A percentile compares a stretch with the other conserved stretches of the same genome.
These are phyloP conservation scores for Pachysolen tannophilus DNA, from an alignment of 805 yeast genomes.

Conservation along the genomic window DNA sequence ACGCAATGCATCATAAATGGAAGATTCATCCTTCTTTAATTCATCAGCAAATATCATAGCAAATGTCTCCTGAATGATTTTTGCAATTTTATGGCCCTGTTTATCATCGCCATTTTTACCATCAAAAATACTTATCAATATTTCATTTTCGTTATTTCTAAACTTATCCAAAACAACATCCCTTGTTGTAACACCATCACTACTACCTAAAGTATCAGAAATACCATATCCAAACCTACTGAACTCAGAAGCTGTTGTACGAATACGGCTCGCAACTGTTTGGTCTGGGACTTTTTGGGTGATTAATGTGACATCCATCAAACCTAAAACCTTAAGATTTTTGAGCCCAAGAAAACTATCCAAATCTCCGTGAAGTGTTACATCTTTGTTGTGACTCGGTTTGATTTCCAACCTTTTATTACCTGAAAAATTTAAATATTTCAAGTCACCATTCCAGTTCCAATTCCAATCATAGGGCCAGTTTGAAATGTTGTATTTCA, in stretches of 20 bases:
- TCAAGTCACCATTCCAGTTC: conserved; percentile 73
- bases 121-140: conserved; percentile 76
- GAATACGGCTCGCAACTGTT: conserved; percentile 68
- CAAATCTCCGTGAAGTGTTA: conserved; percentile 48
- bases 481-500: conserved; percentile 88
- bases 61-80: conserved; percentile 64
- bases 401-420: conserved; percentile 87
- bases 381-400: conserved; percentile 50
- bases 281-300: conserved; percentile 89
- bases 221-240: conserved; percentile 82
- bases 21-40: conserved; percentile 39
- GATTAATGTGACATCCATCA: conserved; percentile 93
- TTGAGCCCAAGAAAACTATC: conserved; percentile 59
- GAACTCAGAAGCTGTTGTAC: conserved; percentile 80
- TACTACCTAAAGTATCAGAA: conserved; percentile 74
- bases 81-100: conserved; percentile 60
- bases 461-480: conserved; percentile 98
- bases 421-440: conserved; percentile 84
- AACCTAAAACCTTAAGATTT: conserved; percentile 65
- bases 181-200: conserved; percentile 58
- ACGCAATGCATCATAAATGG: conserved; percentile 68
- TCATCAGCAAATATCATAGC: conserved; percentile 64
- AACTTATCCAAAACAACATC: conserved; percentile 85
- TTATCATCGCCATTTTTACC: conserved; percentile 58
- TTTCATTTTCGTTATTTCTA: conserved; percentile 78